Evolutionary conservation across 768 basidiomycete genomes (phyloP).

Genomic region (Rhizopogon sp.): DNA sequence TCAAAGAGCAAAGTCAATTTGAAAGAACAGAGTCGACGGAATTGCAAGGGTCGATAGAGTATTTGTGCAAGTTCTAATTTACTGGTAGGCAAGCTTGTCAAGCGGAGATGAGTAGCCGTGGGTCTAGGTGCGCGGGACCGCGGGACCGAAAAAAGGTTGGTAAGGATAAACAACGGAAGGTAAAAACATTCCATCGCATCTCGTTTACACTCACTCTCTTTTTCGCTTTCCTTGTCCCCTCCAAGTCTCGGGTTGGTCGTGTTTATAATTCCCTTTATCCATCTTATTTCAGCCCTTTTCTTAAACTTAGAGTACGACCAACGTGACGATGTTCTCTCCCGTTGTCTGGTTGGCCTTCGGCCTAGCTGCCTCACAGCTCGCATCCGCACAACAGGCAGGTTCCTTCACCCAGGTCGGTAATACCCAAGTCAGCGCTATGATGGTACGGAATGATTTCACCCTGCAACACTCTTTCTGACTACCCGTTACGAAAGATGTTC

Average conservation of each 20-base stretch:
- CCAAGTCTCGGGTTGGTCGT: neutral
- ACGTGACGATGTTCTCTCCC: slow-evolving; percentile 22
- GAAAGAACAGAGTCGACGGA: no score
- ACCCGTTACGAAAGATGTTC: slow-evolving; percentile 42
- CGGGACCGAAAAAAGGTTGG: no score
- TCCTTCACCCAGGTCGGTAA: slow-evolving; percentile 19
- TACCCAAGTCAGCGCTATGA: slow-evolving; percentile 49
- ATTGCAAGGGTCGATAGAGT: no score
- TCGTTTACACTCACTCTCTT: neutral
- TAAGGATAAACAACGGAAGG: neutral
- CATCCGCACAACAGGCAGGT: slow-evolving; percentile 9
- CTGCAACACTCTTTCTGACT: neutral
- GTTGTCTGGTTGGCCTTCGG: slow-evolving; percentile 40
- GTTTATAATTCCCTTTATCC: neutral
- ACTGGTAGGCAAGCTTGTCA: no score
- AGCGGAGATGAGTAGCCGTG: no score
- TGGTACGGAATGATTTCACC: slow-evolving; percentile 32
- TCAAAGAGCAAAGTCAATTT: no score
- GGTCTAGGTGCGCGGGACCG: no score
- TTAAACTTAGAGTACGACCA: neutral
- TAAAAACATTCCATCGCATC: no score
- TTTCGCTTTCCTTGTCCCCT: neutral
- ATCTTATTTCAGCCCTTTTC: neutral
- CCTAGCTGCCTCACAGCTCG: slow-evolving; percentile 28
- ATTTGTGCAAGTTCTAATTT: no score